Percentiles rank a stretch among this genome's conserved stretches.
Conservation (phyloP, 441 rosid species). For the Eutrema salsugineum region DNA sequence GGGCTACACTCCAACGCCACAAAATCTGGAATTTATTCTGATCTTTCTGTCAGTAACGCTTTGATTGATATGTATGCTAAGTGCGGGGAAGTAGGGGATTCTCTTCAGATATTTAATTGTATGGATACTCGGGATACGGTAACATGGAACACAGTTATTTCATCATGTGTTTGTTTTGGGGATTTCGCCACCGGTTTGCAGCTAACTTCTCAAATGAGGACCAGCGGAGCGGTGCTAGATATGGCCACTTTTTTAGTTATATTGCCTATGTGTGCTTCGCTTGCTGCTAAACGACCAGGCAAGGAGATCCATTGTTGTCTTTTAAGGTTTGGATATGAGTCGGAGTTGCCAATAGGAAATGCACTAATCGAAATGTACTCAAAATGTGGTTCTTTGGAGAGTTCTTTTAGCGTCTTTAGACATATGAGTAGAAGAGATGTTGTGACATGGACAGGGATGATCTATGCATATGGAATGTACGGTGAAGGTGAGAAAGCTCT, state of each 20-base stretch:
- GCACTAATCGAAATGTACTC: slow-evolving; percentile 74
- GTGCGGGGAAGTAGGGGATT: slow-evolving; percentile 33
- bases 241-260: slow-evolving; percentile 38
- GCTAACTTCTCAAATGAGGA: slow-evolving; percentile 43
- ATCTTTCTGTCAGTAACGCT: slow-evolving; percentile 43
- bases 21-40: slow-evolving; percentile 40
- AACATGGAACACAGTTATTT: slow-evolving; percentile 54
- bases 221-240: slow-evolving; percentile 35
- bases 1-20: slow-evolving; percentile 40
- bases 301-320: slow-evolving; percentile 60
- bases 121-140: slow-evolving; percentile 43
- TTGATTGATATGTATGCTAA: slow-evolving; percentile 57
- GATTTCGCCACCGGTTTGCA: slow-evolving; percentile 47
- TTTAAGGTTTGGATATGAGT: slow-evolving; percentile 51
- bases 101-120: slow-evolving; percentile 37
- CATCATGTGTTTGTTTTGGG: slow-evolving; percentile 46
- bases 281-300: slow-evolving; percentile 59
- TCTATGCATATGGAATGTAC: slow-evolving; percentile 63
- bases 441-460: slow-evolving; percentile 68
- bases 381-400: slow-evolving; percentile 53
- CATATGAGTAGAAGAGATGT: slow-evolving; percentile 55
- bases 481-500: slow-evolving; percentile 62
- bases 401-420: slow-evolving; percentile 43
- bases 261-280: slow-evolving; percentile 48
- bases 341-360: slow-evolving; percentile 46